These are phyloP conservation scores for Lentinus brumalis DNA, from an alignment of 768 basidiomycete species.

Conservation along the genomic window DNA sequence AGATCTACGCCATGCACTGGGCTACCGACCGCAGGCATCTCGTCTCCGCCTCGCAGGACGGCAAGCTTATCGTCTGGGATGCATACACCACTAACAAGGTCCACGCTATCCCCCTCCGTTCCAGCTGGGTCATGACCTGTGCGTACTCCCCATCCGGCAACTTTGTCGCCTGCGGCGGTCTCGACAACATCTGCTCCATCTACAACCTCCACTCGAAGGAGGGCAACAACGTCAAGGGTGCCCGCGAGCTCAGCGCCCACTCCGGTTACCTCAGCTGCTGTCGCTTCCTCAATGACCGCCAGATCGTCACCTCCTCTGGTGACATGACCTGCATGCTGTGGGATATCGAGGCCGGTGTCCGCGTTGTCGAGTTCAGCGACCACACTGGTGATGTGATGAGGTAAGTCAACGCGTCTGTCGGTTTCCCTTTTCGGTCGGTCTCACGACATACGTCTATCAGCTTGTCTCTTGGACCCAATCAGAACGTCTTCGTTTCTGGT, in stretches of 20 bases:
- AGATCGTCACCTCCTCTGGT: constrained; percentile 96
- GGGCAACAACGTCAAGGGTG: constrained; percentile 80
- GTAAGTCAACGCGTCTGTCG: constrained; percentile 43
- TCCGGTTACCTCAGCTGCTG: constrained; percentile 98
- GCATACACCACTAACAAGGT: constrained; percentile 99
- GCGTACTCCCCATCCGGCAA: constrained; percentile 97
- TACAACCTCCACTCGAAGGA: constrained; percentile 89
- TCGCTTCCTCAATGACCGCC: constrained; percentile 97
- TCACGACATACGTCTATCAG: constrained; percentile 41
- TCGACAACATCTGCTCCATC: constrained; percentile 99
- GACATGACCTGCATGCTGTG: constrained; percentile 99
- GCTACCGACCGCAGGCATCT: constrained; percentile 95
- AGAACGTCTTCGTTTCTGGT: constrained; percentile 97
- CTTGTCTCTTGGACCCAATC: constrained; percentile 90
- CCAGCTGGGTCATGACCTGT: constrained; percentile 99
- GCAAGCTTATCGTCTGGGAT: constrained; percentile 99
- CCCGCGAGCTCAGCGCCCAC: constrained; percentile 94
- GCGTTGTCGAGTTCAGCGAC: constrained; percentile 98
- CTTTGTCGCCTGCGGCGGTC: constrained; percentile 97
- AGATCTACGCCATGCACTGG: constrained; percentile 99
- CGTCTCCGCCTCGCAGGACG: constrained; percentile 99
- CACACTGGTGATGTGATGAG: constrained; percentile 99
- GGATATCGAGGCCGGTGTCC: constrained; percentile 97
- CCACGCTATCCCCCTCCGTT: constrained; percentile 96
- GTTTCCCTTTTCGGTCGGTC: not conserved